Base-by-base conservation (phyloP, 257 asterid species). In the Lavandula angustifolia region DNA sequence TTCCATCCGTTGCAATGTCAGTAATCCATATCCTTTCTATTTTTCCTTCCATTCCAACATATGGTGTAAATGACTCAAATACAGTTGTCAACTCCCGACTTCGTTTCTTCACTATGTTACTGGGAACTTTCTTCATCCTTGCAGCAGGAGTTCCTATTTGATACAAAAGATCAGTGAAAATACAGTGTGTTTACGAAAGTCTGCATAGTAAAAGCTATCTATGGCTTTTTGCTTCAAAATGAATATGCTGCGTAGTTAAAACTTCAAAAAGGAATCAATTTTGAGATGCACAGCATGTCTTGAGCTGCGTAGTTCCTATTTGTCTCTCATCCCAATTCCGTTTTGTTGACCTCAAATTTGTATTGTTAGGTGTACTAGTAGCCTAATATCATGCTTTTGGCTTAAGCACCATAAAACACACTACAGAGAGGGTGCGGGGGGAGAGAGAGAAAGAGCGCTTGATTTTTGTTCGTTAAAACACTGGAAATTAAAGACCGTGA, bases 21-120 rank as follows among this genome's bases (percentile, higher is more conserved):
- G 91, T 92, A 44, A 92, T 82, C 97, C 97, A 89, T 74, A 89
- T 85, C 75, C 95, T 84, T 78, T 89, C 96, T 7, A 80, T 71
- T 66, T 78, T 80, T 81, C 95, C 90, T 63, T 87, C 99, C 94
- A 87, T 84, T 74, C 94, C 96, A 35, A 41, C 52, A 32, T 89
- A 89, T 58, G 99, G 97, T 6, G 85, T 80, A 70, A 92, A 92
- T 46, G 95, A 85, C 80, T 92, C 97, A 11, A 89, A 92, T 60
- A 92, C 70, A 42, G 81, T 52, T 54, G 97, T 92, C 84, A 92
- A 68, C 53, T 92, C 97, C 63, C 96, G 96, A 67, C 97, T 92
- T 18, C 95, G 81, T 67, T 79, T 82, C 88, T 92, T 92, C 73
- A 92, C 99, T 12, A 85, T 71, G 58, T 79, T 82, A 77, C 99